phyloP scores from a whole-genome alignment of 352 stramenopile species.

The Pythium rishiriense region DNA sequence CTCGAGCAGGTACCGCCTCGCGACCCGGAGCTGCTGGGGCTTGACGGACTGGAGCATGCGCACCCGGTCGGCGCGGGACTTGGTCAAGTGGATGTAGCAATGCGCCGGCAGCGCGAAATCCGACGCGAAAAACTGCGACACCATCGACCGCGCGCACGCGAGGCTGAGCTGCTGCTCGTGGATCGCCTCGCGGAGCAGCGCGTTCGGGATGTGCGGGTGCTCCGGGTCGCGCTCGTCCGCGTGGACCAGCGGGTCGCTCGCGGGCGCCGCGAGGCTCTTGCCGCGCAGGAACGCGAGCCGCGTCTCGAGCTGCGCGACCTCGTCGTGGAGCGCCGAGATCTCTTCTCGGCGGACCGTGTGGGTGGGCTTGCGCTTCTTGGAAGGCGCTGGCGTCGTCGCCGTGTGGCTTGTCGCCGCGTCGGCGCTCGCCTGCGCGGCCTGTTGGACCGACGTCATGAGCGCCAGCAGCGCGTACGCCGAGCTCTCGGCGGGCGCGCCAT shows the following conservation, averaged over 20 bases:
- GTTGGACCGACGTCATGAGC: conserved; percentile 22
- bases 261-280: conserved; percentile 1
- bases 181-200: conserved; percentile 29
- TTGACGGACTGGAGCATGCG: conserved; percentile 36
- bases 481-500: conserved; percentile 5
- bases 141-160: conserved; percentile 35
- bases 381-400: no score
- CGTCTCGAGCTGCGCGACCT: conserved; percentile 17
- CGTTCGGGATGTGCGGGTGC: conserved; percentile 26
- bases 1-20: conserved; percentile 41
- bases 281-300: conserved; percentile 20
- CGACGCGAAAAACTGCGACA: conserved; percentile 29
- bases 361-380: conserved; percentile 28
- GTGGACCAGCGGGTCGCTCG: background rate
- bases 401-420: no score
- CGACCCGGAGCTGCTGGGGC: conserved; percentile 38
- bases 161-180: conserved; percentile 39
- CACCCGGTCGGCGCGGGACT: conserved; percentile 29
- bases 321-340: conserved; percentile 13
- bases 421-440: conserved; percentile 13
- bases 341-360: conserved; percentile 24
- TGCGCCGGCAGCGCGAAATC: conserved; percentile 20
- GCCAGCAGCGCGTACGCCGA: conserved; percentile 19
- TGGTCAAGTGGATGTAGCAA: conserved; percentile 46
- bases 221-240: background rate